Evolutionary conservation across 768 basidiomycete species (phyloP), one percentile per base, ranked within the genome.

Genomic region (Leucosporidium creatinivorum): DNA sequence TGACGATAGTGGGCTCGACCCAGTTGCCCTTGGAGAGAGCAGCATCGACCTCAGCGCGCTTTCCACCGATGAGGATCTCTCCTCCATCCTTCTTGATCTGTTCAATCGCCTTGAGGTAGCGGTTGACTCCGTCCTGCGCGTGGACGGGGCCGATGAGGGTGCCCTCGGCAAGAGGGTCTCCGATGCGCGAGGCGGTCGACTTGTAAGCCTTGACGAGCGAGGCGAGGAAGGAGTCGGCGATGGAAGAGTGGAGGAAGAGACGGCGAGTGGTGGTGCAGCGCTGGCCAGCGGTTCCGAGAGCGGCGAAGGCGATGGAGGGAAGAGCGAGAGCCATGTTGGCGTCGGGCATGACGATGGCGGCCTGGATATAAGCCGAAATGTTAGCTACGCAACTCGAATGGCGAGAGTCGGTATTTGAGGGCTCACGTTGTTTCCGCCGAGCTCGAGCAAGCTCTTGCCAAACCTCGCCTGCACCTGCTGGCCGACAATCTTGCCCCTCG

Each of bases 401-500:
- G n/a, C n/a, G n/a, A n/a, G n/a, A n/a, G n/a, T n/a, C n/a, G n/a
- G n/a, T n/a, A n/a, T n/a, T n/a, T n/a, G n/a, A n/a, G n/a, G n/a
- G 81, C 62, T 78, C 91, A 91, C 91, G 76, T 97, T 97, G 80
- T 98, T 97, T 47, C 94, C 94, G 30, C 93, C 93, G 3, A 97
- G 81, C 77, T 97, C 94, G 30, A 97, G 83, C 26, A 97, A 85
- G 26, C 71, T 65, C 76, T 94, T 91, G 25, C 93, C 93, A 77
- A 93, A 94, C 69, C 91, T 83, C 63, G 86, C 85, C 77, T 89
- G 89, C 4, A 96, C 93, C 68, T 81, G 82, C 80, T 85, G 86
- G n/a, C 89, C 89, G n/a, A 98, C 92, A 65, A 85, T 83, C 61
- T 87, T 84, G 18, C 94, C 94, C 63, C 91, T 86, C 61, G 82